Conservation (phyloP, 2,329 filamentous ascomycete genomes). For the Diaporthe destruens region DNA sequence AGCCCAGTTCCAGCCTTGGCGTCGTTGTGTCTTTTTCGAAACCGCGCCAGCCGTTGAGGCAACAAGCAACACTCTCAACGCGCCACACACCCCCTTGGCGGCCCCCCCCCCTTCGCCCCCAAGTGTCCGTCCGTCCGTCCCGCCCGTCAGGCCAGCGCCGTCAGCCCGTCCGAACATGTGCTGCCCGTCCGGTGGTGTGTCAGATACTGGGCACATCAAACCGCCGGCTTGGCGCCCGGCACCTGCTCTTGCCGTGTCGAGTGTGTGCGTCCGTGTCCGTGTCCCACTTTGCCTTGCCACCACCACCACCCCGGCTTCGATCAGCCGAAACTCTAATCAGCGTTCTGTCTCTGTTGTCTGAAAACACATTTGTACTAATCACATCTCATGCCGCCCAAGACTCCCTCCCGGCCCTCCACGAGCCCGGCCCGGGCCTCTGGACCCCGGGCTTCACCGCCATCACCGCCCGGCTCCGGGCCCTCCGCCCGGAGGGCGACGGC, state of each 20-base stretch:
- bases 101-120: slow-evolving; percentile 22
- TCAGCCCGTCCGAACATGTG: slow-evolving; percentile 34
- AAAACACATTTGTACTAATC: too few species aligned
- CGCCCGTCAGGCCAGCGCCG: slow-evolving; percentile 46
- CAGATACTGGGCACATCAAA: slow-evolving; percentile 20
- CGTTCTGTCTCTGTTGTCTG: slow-evolving; percentile 30
- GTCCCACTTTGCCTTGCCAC: too few species aligned
- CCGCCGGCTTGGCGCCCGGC: slow-evolving; percentile 26
- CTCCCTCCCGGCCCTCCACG: slow-evolving; percentile 66
- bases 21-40: not conserved
- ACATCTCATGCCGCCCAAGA: slow-evolving; percentile 52
- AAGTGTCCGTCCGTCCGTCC: slow-evolving; percentile 50
- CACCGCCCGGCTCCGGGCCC: slow-evolving; percentile 64
- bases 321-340: slow-evolving; percentile 33
- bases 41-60: slow-evolving; percentile 4
- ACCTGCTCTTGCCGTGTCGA: slow-evolving; percentile 13
- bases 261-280: too few species aligned
- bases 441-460: slow-evolving; percentile 73
- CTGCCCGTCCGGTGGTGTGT: slow-evolving; percentile 18
- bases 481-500: slow-evolving; percentile 43
- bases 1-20: not conserved
- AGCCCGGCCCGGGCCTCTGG: slow-evolving; percentile 64
- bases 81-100: not conserved
- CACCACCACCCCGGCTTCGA: not conserved
- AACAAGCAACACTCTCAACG: not conserved